Evolutionary conservation across 768 basidiomycete genomes (phyloP).

Genomic region (Rubroboletus satanas): DNA sequence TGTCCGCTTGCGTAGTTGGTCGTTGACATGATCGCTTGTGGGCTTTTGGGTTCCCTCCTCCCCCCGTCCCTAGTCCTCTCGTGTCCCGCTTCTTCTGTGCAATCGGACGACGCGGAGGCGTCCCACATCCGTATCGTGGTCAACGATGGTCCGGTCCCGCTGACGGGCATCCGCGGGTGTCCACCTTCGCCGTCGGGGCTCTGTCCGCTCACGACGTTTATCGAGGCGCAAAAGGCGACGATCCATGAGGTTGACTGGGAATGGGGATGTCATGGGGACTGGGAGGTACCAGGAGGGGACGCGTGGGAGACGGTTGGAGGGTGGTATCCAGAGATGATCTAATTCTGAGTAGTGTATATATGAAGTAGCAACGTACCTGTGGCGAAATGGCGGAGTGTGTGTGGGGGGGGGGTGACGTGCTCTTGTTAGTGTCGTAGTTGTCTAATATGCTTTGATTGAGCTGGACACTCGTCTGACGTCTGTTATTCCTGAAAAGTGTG

Average conservation of each 20-base stretch:
- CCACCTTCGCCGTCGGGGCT: conserved; percentile 56
- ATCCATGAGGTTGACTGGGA: conserved; percentile 67
- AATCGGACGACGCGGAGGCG: conserved; percentile 31
- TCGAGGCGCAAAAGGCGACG: conserved; percentile 62
- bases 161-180: conserved; percentile 75
- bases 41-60: not conserved
- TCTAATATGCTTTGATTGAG: not conserved
- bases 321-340: conserved; percentile 18
- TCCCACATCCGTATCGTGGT: conserved; percentile 75
- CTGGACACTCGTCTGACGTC: too few relatives aligned
- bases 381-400: too few relatives aligned
- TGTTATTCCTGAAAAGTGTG: too few relatives aligned
- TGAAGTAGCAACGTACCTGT: not conserved
- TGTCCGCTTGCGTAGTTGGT: too few relatives aligned
- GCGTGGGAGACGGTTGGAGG: conserved; percentile 58
- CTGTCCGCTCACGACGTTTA: conserved; percentile 71
- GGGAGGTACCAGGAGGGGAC: conserved; percentile 62
- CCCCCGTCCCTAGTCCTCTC: conserved; percentile 47
- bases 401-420: not conserved
- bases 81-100: conserved; percentile 34
- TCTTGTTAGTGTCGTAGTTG: not conserved
- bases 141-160: conserved; percentile 83
- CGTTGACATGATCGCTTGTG: not conserved
- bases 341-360: not conserved
- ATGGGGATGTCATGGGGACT: conserved; percentile 74